These are phyloP conservation scores for Dioszegia hungarica DNA, from an alignment of 768 basidiomycete species.

Conservation along the genomic window DNA sequence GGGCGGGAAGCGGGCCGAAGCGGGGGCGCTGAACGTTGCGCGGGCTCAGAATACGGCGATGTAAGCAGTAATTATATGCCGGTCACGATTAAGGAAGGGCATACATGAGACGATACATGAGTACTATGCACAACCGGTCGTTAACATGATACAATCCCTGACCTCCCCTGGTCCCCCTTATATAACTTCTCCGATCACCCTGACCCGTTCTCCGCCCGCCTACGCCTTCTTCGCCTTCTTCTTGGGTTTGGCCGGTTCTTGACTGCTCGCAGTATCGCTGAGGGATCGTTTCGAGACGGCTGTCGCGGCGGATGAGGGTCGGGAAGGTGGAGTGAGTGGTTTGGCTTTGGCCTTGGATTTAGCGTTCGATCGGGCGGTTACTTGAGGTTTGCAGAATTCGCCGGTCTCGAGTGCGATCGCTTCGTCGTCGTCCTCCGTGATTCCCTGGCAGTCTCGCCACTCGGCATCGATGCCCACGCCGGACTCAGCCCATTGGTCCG, in stretches of 20 bases:
- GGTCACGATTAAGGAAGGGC: too few relatives aligned
- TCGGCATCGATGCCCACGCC: constrained; percentile 63
- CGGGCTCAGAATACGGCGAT: not conserved
- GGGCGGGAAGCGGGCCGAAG: not conserved
- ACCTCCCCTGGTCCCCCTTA: not conserved
- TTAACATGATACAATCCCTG: not conserved
- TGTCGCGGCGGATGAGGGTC: not conserved
- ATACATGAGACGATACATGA: too few relatives aligned
- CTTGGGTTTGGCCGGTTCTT: constrained; percentile 15
- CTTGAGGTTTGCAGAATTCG: constrained; percentile 54
- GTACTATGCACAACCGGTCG: not conserved
- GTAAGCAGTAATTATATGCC: too few relatives aligned
- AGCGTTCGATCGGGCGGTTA: not conserved
- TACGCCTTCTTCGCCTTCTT: constrained; percentile 30
- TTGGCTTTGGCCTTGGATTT: not conserved
- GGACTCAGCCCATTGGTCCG: constrained; percentile 66
- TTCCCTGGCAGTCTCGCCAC: constrained; percentile 74
- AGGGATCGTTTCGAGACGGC: constrained; percentile 1
- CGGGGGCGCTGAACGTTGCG: not conserved
- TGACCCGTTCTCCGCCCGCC: not conserved
- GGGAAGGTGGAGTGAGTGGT: not conserved
- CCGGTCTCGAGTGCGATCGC: constrained; percentile 63
- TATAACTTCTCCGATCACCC: not conserved
- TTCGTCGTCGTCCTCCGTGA: constrained; percentile 71
- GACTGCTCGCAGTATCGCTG: not conserved